Conservation (phyloP, 2,329 filamentous ascomycete genomes). For the Curvularia hawaiiensis region DNA sequence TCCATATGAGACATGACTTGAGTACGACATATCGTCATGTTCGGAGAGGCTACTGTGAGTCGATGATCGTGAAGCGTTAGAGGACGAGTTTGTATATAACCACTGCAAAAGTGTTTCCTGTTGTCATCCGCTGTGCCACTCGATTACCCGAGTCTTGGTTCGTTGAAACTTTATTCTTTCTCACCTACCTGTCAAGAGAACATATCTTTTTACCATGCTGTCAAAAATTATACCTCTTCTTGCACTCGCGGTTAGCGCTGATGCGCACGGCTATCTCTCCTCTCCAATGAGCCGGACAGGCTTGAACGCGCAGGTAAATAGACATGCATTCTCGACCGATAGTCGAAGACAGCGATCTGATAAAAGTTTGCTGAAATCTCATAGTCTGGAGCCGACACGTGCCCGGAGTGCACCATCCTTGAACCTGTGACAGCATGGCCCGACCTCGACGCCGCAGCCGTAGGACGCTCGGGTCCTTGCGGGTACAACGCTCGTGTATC, state of each 20-base stretch:
- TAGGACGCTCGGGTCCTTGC: conserved; percentile 41
- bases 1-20: not conserved
- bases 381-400: conserved; percentile 37
- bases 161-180: not conserved
- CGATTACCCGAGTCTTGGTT: not conserved
- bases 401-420: conserved; percentile 43
- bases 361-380: not conserved
- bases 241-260: conserved; percentile 25
- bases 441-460: conserved; percentile 32
- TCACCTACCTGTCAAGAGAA: not conserved
- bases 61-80: not conserved
- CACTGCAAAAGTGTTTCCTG: not conserved
- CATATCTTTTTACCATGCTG: conserved; percentile 22
- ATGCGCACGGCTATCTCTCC: conserved; percentile 41
- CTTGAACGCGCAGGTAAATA: conserved; percentile 36
- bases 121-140: not conserved
- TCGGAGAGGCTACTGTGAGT: not conserved
- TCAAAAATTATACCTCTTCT: conserved; percentile 21
- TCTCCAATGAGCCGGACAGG: conserved; percentile 43
- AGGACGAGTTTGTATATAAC: conserved; percentile 4
- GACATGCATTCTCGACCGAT: not conserved
- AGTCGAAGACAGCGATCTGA: too few relatives aligned
- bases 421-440: conserved; percentile 44
- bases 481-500: conserved; percentile 45
- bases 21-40: not conserved